Evolutionary conservation across 1,139 yeast genomes (phyloP).

Genomic region (Diutina sp.): DNA sequence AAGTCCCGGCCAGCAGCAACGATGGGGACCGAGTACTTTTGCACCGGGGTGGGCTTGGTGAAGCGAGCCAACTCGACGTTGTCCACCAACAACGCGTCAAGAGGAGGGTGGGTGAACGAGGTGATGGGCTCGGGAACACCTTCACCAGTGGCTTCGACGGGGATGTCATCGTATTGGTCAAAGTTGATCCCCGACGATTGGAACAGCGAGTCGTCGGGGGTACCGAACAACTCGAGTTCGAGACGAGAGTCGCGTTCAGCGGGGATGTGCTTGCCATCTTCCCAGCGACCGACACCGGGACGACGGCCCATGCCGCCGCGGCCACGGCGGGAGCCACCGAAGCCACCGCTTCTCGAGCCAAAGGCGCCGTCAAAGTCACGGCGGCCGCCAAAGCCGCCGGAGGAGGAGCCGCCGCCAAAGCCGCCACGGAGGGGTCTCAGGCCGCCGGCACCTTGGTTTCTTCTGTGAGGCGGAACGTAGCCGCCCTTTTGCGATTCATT

Average conservation of each 20-base stretch:
- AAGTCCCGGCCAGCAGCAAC: slow-evolving; percentile 92
- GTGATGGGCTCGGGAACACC: slow-evolving; percentile 90
- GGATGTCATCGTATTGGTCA: slow-evolving; percentile 44
- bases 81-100: slow-evolving; percentile 76
- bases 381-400: slow-evolving; percentile 12
- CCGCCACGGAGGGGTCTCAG: slow-evolving; percentile 6
- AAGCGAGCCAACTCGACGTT: slow-evolving; percentile 84
- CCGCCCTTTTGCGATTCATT: slow-evolving; percentile 9
- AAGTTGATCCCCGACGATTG: slow-evolving; percentile 92
- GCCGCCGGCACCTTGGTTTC: slow-evolving; percentile 16
- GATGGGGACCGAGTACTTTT: slow-evolving; percentile 95
- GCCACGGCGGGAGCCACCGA: slow-evolving; percentile 9
- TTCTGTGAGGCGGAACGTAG: slow-evolving; percentile 66
- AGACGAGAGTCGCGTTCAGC: slow-evolving; percentile 54
- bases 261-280: slow-evolving; percentile 81
- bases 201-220: slow-evolving; percentile 81
- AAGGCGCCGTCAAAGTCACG: slow-evolving; percentile 9
- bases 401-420: slow-evolving; percentile 5
- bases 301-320: slow-evolving; percentile 7
- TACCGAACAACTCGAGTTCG: slow-evolving; percentile 69
- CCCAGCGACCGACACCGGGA: slow-evolving; percentile 61
- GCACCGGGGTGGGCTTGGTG: slow-evolving; percentile 96
- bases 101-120: slow-evolving; percentile 83
- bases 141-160: slow-evolving; percentile 78
- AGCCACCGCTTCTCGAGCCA: slow-evolving; percentile 13